Percentiles rank a stretch among this genome's conserved stretches.
phyloP scores from a whole-genome alignment of 371 early-diverging fungal genomes.

The Actinomortierella ambigua region DNA sequence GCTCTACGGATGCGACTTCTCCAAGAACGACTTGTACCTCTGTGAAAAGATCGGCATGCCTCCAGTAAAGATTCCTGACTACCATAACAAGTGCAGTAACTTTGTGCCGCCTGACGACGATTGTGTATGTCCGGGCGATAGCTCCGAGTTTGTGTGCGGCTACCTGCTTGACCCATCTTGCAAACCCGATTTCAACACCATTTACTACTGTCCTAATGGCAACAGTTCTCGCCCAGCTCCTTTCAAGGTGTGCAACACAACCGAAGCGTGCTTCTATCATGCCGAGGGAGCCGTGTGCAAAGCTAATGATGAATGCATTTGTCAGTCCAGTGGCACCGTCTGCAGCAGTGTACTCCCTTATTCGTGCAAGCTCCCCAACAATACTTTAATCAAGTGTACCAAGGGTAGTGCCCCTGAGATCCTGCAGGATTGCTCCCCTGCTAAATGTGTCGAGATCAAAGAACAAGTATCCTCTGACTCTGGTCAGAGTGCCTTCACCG shows the following conservation, averaged over 20 bases:
- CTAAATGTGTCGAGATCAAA: neutral
- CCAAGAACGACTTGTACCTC: slow-evolving; percentile 4
- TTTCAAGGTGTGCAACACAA: neutral
- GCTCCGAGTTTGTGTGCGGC: slow-evolving; percentile 3
- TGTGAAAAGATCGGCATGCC: slow-evolving; percentile 1
- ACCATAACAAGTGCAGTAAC: too few relatives aligned
- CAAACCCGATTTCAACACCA: slow-evolving; percentile 3
- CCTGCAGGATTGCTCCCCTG: slow-evolving; percentile 1
- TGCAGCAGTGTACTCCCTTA: too few relatives aligned
- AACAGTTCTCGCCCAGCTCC: neutral
- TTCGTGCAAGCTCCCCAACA: too few relatives aligned
- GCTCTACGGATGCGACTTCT: slow-evolving; percentile 20
- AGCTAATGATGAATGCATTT: too few relatives aligned
- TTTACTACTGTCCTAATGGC: slow-evolving; percentile 6
- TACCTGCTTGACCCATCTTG: neutral
- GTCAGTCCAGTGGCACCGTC: slow-evolving; percentile 1
- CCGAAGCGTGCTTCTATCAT: neutral
- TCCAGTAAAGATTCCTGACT: too few relatives aligned
- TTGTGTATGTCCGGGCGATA: neutral
- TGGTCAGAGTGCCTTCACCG: too few relatives aligned
- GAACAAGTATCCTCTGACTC: too few relatives aligned
- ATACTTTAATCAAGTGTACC: too few relatives aligned
- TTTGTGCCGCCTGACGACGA: too few relatives aligned
- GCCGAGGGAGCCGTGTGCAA: slow-evolving; percentile 1
- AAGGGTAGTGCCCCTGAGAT: too few relatives aligned